A percentile compares a stretch with the other conserved stretches of the same genome.
phyloP scores from a whole-genome alignment of 805 yeast genomes.

The Metschnikowia shivogae region DNA sequence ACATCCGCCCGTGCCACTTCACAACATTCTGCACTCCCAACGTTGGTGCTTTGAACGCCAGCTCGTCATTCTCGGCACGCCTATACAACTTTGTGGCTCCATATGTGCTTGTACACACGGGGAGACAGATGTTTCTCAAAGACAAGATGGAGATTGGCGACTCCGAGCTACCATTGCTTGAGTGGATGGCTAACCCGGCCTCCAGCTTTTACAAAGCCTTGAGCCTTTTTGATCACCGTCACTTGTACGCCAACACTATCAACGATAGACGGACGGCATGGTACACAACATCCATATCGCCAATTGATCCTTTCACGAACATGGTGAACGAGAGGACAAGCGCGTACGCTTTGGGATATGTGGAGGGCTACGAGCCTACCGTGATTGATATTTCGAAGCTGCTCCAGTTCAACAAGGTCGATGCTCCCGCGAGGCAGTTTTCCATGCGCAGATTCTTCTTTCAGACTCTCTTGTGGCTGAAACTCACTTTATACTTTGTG shows the following conservation, averaged over 20 bases:
- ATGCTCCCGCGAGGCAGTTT: not conserved
- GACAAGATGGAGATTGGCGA: constrained; percentile 23
- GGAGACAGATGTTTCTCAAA: constrained; percentile 66
- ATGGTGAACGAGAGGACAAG: constrained; percentile 38
- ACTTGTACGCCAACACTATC: constrained; percentile 15
- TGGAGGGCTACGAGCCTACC: constrained; percentile 53
- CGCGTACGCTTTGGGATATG: constrained; percentile 39
- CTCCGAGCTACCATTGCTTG: constrained; percentile 10
- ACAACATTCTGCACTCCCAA: constrained; percentile 52
- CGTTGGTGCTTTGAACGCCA: constrained; percentile 62
- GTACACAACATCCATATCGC: constrained; percentile 75
- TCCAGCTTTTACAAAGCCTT: constrained; percentile 13
- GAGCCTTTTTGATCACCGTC: constrained; percentile 5
- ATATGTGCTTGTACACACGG: constrained; percentile 62
- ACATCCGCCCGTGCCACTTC: constrained; percentile 53
- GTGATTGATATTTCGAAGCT: constrained; percentile 50
- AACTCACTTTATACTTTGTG: constrained; percentile 41
- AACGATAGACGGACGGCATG: constrained; percentile 54
- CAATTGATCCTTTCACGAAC: constrained; percentile 57
- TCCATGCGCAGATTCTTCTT: not conserved
- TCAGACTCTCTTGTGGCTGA: constrained; percentile 41
- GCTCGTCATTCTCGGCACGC: constrained; percentile 30
- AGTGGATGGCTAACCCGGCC: constrained; percentile 15
- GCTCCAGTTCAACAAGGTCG: constrained; percentile 22
- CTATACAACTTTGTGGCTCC: constrained; percentile 65